Evolutionary conservation across 805 yeast species (phyloP).

Genomic region (Candida boidinii): DNA sequence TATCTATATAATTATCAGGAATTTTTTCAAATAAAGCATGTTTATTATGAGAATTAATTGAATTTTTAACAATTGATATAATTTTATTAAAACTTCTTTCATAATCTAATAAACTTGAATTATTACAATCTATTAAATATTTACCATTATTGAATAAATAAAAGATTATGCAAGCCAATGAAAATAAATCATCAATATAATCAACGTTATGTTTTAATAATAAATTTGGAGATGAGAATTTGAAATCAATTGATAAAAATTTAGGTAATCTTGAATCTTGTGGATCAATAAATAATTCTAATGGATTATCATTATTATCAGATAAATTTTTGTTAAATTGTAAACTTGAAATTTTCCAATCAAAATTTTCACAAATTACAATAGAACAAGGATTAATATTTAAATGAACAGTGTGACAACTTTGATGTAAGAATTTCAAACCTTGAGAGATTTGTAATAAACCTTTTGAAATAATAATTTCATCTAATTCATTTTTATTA

Average conservation of each 20-base stretch:
- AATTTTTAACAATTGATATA: conserved; percentile 19
- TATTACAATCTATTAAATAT: conserved; percentile 34
- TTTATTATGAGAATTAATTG: conserved; percentile 30
- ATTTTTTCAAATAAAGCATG: conserved; percentile 46
- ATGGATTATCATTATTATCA: conserved; percentile 33
- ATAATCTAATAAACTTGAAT: conserved; percentile 38
- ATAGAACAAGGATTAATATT: conserved; percentile 74
- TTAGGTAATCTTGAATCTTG: conserved; percentile 68
- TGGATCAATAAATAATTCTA: conserved; percentile 60
- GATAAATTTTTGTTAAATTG: conserved; percentile 39
- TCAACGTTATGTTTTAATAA: conserved; percentile 55
- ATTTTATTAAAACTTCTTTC: conserved; percentile 43
- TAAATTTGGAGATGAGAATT: conserved; percentile 81
- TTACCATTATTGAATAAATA: conserved; percentile 47
- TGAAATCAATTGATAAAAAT: conserved; percentile 61
- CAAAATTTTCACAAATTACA: conserved; percentile 73
- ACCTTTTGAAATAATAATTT: conserved; percentile 68
- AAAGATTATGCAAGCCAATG: conserved; percentile 71
- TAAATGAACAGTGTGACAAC: conserved; percentile 66
- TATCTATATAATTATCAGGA: conserved; percentile 45
- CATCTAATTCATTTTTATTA: conserved; percentile 49
- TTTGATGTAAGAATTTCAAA: conserved; percentile 72
- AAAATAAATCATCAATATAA: conserved; percentile 72
- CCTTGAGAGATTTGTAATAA: conserved; percentile 71
- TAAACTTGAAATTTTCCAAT: conserved; percentile 89